phyloP scores from a whole-genome alignment of 2,329 filamentous ascomycete genomes.

The Colletotrichum brevisporum region DNA sequence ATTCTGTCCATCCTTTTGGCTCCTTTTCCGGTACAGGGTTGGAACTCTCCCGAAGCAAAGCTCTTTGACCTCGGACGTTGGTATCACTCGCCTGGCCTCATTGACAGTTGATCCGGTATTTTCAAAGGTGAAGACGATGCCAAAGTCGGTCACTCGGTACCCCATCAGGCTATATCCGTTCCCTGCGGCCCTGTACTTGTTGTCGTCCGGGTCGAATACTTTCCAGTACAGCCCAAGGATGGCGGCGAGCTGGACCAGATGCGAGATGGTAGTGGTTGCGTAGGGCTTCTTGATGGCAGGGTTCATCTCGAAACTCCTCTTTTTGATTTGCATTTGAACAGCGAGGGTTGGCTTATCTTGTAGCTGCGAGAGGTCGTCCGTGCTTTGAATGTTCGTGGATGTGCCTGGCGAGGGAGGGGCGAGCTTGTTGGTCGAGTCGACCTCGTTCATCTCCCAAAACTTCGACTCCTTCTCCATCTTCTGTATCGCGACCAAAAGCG shows the following conservation, averaged over 20 bases:
- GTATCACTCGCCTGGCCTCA: conserved; percentile 52
- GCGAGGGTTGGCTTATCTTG: conserved; percentile 5
- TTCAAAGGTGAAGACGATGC: conserved; percentile 56
- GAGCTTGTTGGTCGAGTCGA: background rate
- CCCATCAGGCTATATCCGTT: conserved; percentile 54
- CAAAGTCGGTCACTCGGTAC: conserved; percentile 50
- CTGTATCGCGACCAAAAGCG: conserved; percentile 18
- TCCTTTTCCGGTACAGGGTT: conserved; percentile 50
- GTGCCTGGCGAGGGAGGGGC: background rate
- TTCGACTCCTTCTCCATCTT: conserved; percentile 27
- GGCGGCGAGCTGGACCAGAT: conserved; percentile 52
- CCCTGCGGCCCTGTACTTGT: conserved; percentile 54
- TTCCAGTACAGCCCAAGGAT: conserved; percentile 58
- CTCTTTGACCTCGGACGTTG: conserved; percentile 53
- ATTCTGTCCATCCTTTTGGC: background rate
- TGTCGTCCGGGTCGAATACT: conserved; percentile 52
- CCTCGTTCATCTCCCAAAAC: background rate
- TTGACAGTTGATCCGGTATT: conserved; percentile 53
- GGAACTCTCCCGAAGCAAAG: conserved; percentile 57
- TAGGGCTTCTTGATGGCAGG: conserved; percentile 46
- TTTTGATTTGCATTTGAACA: conserved; percentile 17
- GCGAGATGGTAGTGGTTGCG: conserved; percentile 53
- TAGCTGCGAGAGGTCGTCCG: too few relatives aligned
- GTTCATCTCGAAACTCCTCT: conserved; percentile 27
- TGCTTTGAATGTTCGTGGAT: background rate